phyloP scores from a whole-genome alignment of 75 land plant species.

The Pinus albicaulis region DNA sequence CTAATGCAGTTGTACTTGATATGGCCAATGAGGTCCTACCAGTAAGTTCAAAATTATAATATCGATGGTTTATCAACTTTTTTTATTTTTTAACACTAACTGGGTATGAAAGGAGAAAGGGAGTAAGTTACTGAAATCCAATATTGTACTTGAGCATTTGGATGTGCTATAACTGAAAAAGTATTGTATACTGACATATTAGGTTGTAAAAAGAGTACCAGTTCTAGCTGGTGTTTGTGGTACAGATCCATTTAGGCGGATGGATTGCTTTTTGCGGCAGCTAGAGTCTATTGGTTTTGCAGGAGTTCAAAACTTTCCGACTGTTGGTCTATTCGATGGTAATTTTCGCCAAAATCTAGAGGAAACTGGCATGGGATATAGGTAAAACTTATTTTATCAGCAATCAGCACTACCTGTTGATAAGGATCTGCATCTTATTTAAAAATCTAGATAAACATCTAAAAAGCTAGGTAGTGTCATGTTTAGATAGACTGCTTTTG shows the following conservation, averaged over 20 bases:
- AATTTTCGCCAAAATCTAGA: slow-evolving; percentile 97
- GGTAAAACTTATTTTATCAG: slow-evolving; percentile 27
- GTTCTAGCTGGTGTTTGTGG: slow-evolving; percentile 99
- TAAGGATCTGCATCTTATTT: background rate
- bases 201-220: slow-evolving; percentile 93
- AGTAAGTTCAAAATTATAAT: slow-evolving; percentile 39
- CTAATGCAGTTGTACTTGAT: slow-evolving; percentile 95
- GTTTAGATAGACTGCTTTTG: background rate
- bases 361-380: slow-evolving; percentile 99
- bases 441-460: background rate
- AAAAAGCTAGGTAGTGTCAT: background rate
- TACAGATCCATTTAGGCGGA: slow-evolving; percentile 93
- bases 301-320: slow-evolving; percentile 99
- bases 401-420: too few species aligned
- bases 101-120: background rate
- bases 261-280: slow-evolving; percentile 82
- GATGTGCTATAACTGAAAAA: background rate
- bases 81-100: background rate
- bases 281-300: slow-evolving; percentile 86
- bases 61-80: background rate
- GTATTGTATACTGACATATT: background rate
- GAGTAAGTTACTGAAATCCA: background rate
- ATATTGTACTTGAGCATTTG: background rate
- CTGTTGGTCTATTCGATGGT: slow-evolving; percentile 98
- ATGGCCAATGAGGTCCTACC: slow-evolving; percentile 99